phyloP scores from a whole-genome alignment of 2,329 filamentous ascomycete genomes.

The Domatiomyces globalis region DNA sequence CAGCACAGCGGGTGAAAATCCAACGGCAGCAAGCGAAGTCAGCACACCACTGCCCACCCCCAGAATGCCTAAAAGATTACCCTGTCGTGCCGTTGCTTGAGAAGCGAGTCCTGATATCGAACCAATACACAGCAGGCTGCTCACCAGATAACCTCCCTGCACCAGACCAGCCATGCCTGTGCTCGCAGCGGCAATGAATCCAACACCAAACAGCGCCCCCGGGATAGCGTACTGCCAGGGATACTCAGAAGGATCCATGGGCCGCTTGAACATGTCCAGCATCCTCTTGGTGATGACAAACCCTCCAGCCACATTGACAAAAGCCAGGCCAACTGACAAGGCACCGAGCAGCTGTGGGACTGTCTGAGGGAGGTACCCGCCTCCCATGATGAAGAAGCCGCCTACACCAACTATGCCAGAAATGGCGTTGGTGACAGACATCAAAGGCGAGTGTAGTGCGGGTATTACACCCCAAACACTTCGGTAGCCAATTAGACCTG shows the following conservation, averaged over 20 bases:
- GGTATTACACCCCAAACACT: conserved; percentile 78
- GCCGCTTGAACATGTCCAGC: conserved; percentile 80
- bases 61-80: conserved; percentile 74
- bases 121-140: conserved; percentile 65
- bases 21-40: conserved; percentile 66
- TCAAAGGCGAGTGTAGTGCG: conserved; percentile 72
- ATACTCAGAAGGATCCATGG: conserved; percentile 77
- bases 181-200: conserved; percentile 63
- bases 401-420: conserved; percentile 79
- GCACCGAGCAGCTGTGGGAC: conserved; percentile 68
- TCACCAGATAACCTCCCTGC: conserved; percentile 75
- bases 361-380: conserved; percentile 62
- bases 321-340: conserved; percentile 66
- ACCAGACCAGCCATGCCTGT: conserved; percentile 74
- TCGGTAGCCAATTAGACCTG: conserved; percentile 73
- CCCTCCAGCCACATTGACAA: conserved; percentile 76
- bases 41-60: conserved; percentile 73
- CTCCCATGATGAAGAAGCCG: conserved; percentile 77
- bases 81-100: conserved; percentile 67
- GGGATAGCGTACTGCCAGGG: conserved; percentile 76
- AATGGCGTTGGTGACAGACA: conserved; percentile 89
- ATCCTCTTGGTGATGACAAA: conserved; percentile 89
- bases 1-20: conserved; percentile 64
- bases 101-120: conserved; percentile 71
- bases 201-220: conserved; percentile 61